These are phyloP conservation scores for Sclerotiophoma versabilis DNA, from an alignment of 2,329 filamentous ascomycete genomes.

Conservation along the genomic window DNA sequence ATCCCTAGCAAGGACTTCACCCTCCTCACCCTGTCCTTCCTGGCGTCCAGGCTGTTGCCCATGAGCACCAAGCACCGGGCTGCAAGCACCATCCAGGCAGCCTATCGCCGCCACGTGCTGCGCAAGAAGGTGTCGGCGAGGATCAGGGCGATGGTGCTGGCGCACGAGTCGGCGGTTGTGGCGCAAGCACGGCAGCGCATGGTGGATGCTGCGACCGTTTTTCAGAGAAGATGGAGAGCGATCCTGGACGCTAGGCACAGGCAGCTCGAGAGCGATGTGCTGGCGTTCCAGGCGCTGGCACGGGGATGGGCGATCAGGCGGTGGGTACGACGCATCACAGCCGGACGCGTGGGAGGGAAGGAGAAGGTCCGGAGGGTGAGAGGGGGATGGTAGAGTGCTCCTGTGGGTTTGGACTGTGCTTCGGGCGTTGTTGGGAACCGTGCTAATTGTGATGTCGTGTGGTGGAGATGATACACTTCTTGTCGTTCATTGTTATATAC, in stretches of 20 bases:
- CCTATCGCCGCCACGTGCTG: conserved; percentile 54
- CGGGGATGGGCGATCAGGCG: conserved; percentile 51
- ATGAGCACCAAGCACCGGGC: conserved; percentile 59
- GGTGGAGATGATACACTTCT: no score
- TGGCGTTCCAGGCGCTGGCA: conserved; percentile 53
- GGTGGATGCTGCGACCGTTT: conserved; percentile 49
- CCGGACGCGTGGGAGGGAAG: conserved; percentile 38
- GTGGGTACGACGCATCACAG: conserved; percentile 36
- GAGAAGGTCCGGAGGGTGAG: conserved; percentile 45
- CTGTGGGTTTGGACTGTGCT: not conserved
- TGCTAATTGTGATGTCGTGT: no score
- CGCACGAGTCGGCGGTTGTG: conserved; percentile 56
- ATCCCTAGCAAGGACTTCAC: conserved; percentile 64
- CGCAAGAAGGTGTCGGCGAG: conserved; percentile 43
- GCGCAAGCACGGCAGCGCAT: conserved; percentile 55
- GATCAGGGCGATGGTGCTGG: conserved; percentile 51
- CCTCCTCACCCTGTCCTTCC: conserved; percentile 64
- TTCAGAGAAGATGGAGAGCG: conserved; percentile 55
- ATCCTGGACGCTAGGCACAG: conserved; percentile 47
- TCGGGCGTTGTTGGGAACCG: not conserved
- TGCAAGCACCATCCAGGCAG: conserved; percentile 60
- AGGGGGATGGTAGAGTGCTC: conserved; percentile 46
- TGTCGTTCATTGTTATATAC: not conserved
- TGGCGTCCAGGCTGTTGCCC: conserved; percentile 65
- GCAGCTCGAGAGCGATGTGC: conserved; percentile 48